phyloP scores from a whole-genome alignment of 768 basidiomycete genomes.

The Suillus spraguei region DNA sequence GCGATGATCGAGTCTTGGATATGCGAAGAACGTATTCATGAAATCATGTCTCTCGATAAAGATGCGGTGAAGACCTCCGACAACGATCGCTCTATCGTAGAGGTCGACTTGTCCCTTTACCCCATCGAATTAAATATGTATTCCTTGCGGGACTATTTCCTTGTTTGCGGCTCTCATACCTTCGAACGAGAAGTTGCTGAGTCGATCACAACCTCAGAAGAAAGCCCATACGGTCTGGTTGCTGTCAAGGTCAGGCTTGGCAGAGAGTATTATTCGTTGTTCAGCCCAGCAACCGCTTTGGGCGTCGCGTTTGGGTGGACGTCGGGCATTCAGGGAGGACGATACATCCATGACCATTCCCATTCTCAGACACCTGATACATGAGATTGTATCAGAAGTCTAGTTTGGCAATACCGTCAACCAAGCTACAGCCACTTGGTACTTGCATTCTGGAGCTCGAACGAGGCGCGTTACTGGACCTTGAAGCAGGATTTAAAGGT shows the following conservation, averaged over 20 bases:
- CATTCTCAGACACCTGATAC: background rate
- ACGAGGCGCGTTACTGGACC: constrained; percentile 1
- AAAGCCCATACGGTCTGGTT: constrained; percentile 3
- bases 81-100: constrained; percentile 3
- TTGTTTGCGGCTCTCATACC: background rate
- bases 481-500: background rate
- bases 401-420: background rate
- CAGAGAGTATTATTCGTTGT: constrained; percentile 5
- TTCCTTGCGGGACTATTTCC: constrained; percentile 6
- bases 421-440: background rate
- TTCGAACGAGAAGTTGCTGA: constrained; percentile 1
- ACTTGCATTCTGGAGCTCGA: background rate
- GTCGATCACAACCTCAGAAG: constrained; percentile 3
- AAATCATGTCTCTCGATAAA: constrained; percentile 3
- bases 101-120: constrained; percentile 7
- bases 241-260: constrained; percentile 9
- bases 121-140: constrained; percentile 8
- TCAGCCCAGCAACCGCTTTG: constrained; percentile 6
- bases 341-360: background rate
- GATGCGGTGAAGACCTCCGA: background rate
- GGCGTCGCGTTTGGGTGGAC: constrained; percentile 1
- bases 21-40: constrained; percentile 5
- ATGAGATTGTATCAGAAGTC: background rate
- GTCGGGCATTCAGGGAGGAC: constrained; percentile 2
- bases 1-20: constrained; percentile 9